Conservation (phyloP, 2,329 filamentous ascomycete species). For the Graphiopsis chlorocephala region DNA sequence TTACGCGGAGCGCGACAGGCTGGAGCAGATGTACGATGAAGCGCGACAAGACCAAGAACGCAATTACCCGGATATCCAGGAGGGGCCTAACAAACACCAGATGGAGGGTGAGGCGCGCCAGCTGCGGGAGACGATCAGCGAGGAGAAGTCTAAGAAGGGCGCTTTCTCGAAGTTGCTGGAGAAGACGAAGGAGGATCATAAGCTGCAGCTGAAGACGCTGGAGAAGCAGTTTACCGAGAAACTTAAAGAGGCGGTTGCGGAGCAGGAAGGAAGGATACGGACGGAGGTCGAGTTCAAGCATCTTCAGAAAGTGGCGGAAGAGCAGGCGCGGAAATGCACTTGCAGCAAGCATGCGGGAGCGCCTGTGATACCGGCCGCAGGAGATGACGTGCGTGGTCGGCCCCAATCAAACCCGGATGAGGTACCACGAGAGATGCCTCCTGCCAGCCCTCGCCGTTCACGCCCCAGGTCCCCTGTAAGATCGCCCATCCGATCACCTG, state of each 20-base stretch:
- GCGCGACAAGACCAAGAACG: constrained; percentile 16
- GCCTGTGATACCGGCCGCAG: not conserved
- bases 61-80: constrained; percentile 19
- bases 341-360: not conserved
- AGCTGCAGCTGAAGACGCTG: constrained; percentile 6
- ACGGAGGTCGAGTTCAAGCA: constrained; percentile 10
- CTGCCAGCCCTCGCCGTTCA: not conserved
- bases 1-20: constrained; percentile 11
- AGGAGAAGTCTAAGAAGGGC: constrained; percentile 15
- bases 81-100: constrained; percentile 12
- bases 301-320: constrained; percentile 8
- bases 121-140: constrained; percentile 14
- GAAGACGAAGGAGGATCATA: constrained; percentile 10
- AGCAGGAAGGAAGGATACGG: not conserved
- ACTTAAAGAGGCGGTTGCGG: not conserved
- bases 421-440: not conserved
- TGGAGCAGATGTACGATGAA: constrained; percentile 17
- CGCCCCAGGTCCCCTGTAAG: not conserved
- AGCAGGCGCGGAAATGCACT: not conserved
- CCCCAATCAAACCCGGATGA: not conserved
- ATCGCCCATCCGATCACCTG: not conserved
- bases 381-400: not conserved
- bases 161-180: constrained; percentile 8
- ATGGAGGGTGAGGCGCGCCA: constrained; percentile 9
- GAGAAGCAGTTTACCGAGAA: constrained; percentile 1